Base-by-base conservation (phyloP, 345 rosid species). In the Gossypium mustelinum region DNA sequence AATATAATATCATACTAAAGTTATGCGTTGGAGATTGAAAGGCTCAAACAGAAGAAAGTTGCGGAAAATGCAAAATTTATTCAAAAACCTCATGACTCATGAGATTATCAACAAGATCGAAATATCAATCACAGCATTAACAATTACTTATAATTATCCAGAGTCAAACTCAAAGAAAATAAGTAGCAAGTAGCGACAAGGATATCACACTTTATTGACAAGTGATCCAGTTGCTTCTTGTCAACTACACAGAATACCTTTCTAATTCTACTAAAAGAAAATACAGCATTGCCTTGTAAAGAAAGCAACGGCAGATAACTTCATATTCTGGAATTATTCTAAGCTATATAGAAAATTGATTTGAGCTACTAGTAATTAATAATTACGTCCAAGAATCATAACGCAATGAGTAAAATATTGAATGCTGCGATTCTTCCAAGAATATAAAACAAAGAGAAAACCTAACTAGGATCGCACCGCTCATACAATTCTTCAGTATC, bases 401-500 rank as follows among this genome's bases (percentile, higher is more conserved):
- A 14, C 3, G 58, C 27, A 67, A 45, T 18, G 22, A 29, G 45
- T 16, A 43, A 44, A 44, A 20, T 18, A n/a, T 22, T 6, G 52
- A 18, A 43, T 10, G 7, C 39, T 44, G 45, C 20, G 5, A 29
- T 34, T 29, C 34, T 29, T 29, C 39, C 24, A 56, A 50, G 48
- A 55, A 16, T 47, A 14, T 13, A 66, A 8, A 44, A 58, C 8
- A 68, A 55, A 82, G 1, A 29, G 39, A 29, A 82, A 75, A 59
- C 75, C 94, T 83, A 81, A 92, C 97, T 94, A 78, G 97, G 97
- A 78, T 89, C 90, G 67, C 24, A 89, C 85, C 87, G 92, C 67
- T 85, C 89, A 72, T 78, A 88, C 65, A 92, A 92, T 10, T 84
- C 89, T 62, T 27, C 81, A 34, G 81, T 94, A 82, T 92, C 97